Evolutionary conservation across 805 yeast genomes (phyloP), one percentile per base, ranked within the genome.

Genomic region (Barnettozyma pratensis): DNA sequence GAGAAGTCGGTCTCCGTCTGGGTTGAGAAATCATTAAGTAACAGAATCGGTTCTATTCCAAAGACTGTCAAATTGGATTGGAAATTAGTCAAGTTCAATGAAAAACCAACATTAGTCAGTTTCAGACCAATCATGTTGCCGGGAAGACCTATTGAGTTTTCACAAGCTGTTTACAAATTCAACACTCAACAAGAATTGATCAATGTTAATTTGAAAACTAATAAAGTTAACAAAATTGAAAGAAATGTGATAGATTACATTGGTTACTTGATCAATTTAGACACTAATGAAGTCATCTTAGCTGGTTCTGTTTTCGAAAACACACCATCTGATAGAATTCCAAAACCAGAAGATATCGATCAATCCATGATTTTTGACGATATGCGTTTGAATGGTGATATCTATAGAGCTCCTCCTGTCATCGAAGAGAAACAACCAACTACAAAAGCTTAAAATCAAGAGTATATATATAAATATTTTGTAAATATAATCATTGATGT

Each of bases 281-380:
- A 76, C 48, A 67, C 82, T 47, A 70, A 83, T 58, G 72, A 78
- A 48, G 70, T 81, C 49, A 70, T 76, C 29, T 64, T 87, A 56
- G 79, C 87, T 50, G 88, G 88, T 39, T 74, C 86, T 38, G 72
- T 82, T 41, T 83, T 88, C 65, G 87, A 87, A 63, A 73, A 77
- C 52, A 63, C 68, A 52, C 73, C 76, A 11, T 59, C 56, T 25
- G 77, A 73, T 48, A 66, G 64, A 53, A 58, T 71, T 38, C 64
- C 65, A 46, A 60, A 53, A 45, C 64, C 65, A 19, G 66, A 62
- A 48, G 64, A 60, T 39, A 54, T 63, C 43, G 61, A 59, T 38
- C 63, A 60, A 45, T 45, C 53, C 6, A 50, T 49, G 52, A 53
- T 62, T 45, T 53, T 58, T 41, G 62, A 62, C 2, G 64, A 62